These are phyloP conservation scores for Begonia peltatifolia DNA, from an alignment of 306 rosid genomes.

Conservation along the genomic window DNA sequence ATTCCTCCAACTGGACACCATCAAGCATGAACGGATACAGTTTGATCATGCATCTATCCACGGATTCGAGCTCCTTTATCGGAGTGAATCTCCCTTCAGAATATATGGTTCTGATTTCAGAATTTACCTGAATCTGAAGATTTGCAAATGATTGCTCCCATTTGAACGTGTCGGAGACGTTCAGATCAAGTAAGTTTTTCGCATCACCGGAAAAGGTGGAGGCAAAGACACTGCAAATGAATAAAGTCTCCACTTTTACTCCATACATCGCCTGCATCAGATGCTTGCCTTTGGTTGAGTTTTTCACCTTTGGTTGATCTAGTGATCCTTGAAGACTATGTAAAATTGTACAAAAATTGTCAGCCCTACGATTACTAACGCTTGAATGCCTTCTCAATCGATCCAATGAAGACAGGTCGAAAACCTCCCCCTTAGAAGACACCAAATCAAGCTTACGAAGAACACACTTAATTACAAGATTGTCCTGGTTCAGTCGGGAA, in stretches of 20 bases:
- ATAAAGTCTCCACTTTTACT: slow-evolving; percentile 56
- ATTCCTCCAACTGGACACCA: slow-evolving; percentile 15
- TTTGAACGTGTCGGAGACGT: slow-evolving; percentile 26
- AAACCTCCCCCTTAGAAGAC: slow-evolving; percentile 27
- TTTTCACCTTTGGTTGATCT: slow-evolving; percentile 78
- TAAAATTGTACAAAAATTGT: slow-evolving; percentile 42
- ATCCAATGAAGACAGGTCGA: slow-evolving; percentile 48
- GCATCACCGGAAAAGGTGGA: slow-evolving; percentile 46
- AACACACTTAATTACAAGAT: slow-evolving; percentile 45
- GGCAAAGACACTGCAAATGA: slow-evolving; percentile 50
- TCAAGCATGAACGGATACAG: slow-evolving; percentile 40
- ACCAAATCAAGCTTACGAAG: slow-evolving; percentile 37
- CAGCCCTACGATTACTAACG: slow-evolving; percentile 41
- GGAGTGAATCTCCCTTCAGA: slow-evolving; percentile 26
- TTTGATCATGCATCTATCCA: slow-evolving; percentile 30
- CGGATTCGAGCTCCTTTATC: slow-evolving; percentile 53
- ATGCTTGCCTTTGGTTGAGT: slow-evolving; percentile 76
- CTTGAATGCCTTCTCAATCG: slow-evolving; percentile 41
- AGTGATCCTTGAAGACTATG: slow-evolving; percentile 51
- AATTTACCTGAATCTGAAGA: slow-evolving; percentile 46
- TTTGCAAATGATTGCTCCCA: slow-evolving; percentile 57
- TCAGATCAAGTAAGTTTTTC: slow-evolving; percentile 35
- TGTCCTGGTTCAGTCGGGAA: slow-evolving; percentile 51
- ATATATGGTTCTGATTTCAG: slow-evolving; percentile 36
- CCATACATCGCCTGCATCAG: slow-evolving; percentile 84